These are phyloP conservation scores for Diaporthe citriasiana DNA, from an alignment of 2,329 filamentous ascomycete genomes.

Conservation along the genomic window DNA sequence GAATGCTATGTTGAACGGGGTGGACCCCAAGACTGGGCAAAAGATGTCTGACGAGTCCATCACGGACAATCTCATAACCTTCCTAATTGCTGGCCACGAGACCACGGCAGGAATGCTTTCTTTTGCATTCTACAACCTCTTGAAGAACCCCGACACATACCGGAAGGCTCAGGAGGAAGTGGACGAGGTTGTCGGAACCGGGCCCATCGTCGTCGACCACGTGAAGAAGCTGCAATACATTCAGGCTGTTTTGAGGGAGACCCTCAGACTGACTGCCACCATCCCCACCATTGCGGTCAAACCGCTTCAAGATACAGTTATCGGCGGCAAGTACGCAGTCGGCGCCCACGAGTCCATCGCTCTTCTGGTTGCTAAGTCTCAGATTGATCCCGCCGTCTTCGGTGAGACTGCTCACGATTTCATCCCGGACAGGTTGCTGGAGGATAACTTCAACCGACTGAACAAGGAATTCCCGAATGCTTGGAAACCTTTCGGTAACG, in stretches of 20 bases:
- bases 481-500: constrained; percentile 78
- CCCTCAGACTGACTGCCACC: constrained; percentile 73
- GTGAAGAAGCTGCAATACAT: constrained; percentile 76
- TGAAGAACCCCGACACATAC: constrained; percentile 73
- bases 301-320: constrained; percentile 64
- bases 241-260: constrained; percentile 75
- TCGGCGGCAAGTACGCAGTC: constrained; percentile 74
- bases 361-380: constrained; percentile 66
- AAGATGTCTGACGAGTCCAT: constrained; percentile 74
- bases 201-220: constrained; percentile 71
- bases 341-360: constrained; percentile 64
- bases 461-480: constrained; percentile 72
- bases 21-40: constrained; percentile 76
- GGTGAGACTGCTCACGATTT: constrained; percentile 77
- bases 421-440: constrained; percentile 79
- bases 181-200: constrained; percentile 73
- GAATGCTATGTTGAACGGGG: constrained; percentile 77
- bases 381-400: constrained; percentile 74
- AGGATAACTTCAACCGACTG: constrained; percentile 74
- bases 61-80: constrained; percentile 79
- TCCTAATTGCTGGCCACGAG: constrained; percentile 79
- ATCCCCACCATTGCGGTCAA: constrained; percentile 70
- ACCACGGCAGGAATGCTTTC: constrained; percentile 78
- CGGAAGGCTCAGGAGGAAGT: constrained; percentile 76
- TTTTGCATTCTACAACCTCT: constrained; percentile 75